Evolutionary conservation across 768 basidiomycete species (phyloP).

Genomic region (Suillus luteus): DNA sequence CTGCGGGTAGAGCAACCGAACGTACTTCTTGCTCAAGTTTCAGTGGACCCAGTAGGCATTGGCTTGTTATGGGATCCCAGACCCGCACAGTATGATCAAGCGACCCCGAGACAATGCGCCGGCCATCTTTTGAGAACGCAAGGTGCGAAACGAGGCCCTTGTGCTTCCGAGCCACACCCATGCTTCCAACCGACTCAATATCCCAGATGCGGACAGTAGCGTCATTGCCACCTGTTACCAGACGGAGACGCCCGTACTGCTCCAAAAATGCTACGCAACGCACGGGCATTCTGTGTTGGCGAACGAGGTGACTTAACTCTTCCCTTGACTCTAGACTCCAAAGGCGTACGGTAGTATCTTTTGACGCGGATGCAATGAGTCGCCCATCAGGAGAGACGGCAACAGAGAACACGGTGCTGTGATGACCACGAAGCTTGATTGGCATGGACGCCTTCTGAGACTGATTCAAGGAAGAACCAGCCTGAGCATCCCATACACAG

Average conservation of each 20-base stretch:
- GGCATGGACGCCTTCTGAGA: slow-evolving; percentile 10
- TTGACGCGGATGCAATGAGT: slow-evolving; percentile 33
- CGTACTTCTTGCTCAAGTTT: slow-evolving; percentile 22
- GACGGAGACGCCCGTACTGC: slow-evolving; percentile 24
- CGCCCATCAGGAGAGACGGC: slow-evolving; percentile 33
- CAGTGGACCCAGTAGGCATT: slow-evolving; percentile 23
- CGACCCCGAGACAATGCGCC: slow-evolving; percentile 32
- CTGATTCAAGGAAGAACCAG: slow-evolving; percentile 19
- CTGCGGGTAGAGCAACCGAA: slow-evolving; percentile 28
- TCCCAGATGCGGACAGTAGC: slow-evolving; percentile 35
- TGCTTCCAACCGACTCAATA: slow-evolving; percentile 28
- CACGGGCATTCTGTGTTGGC: slow-evolving; percentile 29
- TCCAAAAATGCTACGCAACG: slow-evolving; percentile 30
- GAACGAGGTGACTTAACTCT: slow-evolving; percentile 29
- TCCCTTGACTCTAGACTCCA: slow-evolving; percentile 26
- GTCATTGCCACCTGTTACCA: slow-evolving; percentile 31
- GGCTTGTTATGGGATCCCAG: slow-evolving; percentile 30
- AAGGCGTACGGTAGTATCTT: slow-evolving; percentile 33
- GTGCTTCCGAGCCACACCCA: slow-evolving; percentile 28
- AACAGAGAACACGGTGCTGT: slow-evolving; percentile 28
- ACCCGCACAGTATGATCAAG: slow-evolving; percentile 31
- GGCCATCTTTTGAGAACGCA: slow-evolving; percentile 32
- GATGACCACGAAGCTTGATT: slow-evolving; percentile 23
- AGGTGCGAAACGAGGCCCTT: slow-evolving; percentile 29
- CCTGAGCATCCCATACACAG: slow-evolving; percentile 31